Evolutionary conservation across 257 asterid genomes (phyloP).

Genomic region (Solanum arcanum): DNA sequence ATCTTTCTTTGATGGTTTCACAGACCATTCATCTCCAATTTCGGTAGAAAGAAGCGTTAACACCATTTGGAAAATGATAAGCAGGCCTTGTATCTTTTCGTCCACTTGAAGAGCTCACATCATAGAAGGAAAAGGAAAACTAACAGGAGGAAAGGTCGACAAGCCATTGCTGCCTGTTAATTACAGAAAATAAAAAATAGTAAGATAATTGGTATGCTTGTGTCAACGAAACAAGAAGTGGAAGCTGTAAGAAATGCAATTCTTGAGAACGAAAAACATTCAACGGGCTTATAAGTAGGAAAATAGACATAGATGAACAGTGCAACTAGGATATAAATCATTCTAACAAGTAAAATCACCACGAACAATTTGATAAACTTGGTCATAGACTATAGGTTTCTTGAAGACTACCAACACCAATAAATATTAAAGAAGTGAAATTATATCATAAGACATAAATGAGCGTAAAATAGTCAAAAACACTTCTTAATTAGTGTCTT

Average conservation of each 20-base stretch:
- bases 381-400: not conserved
- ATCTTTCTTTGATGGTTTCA: slow-evolving; percentile 52
- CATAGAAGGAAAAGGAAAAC: not conserved
- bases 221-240: not conserved
- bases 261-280: not conserved
- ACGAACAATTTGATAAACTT: not conserved
- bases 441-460: not conserved
- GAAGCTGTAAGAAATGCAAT: not conserved
- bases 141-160: slow-evolving; percentile 8
- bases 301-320: not conserved
- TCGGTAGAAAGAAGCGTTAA: slow-evolving; percentile 22
- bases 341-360: not conserved
- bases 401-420: not conserved
- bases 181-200: not conserved
- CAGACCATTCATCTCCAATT: slow-evolving; percentile 86
- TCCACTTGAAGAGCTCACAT: slow-evolving; percentile 3
- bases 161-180: slow-evolving; percentile 38
- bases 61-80: slow-evolving; percentile 24
- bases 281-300: not conserved
- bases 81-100: slow-evolving; percentile 14
- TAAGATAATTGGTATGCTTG: not conserved
- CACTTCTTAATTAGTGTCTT: not conserved
- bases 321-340: not conserved
- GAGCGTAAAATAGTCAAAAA: not conserved
- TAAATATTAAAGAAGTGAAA: not conserved